Percentiles rank a stretch among this genome's conserved stretches.
phyloP scores from a whole-genome alignment of 2,329 filamentous ascomycete species.

The Fusarium chuoi region DNA sequence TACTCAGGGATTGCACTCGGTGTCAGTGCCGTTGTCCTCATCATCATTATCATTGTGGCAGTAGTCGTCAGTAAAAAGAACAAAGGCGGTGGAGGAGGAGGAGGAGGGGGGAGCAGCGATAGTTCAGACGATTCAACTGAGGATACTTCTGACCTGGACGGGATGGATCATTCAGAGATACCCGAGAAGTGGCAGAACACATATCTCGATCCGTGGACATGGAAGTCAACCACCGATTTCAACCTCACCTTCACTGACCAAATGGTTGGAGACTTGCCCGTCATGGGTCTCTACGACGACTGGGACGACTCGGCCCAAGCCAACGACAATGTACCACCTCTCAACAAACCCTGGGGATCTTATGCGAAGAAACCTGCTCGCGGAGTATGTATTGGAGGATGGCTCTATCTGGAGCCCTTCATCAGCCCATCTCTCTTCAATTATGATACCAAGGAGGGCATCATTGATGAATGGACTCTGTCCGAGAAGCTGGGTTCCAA shows the following conservation, averaged over 20 bases:
- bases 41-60: constrained; percentile 76
- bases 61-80: constrained; percentile 74
- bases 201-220: constrained; percentile 88
- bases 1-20: constrained; percentile 66
- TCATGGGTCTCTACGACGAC: constrained; percentile 86
- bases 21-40: constrained; percentile 62
- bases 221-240: constrained; percentile 90
- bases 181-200: constrained; percentile 76
- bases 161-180: constrained; percentile 65
- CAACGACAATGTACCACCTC: constrained; percentile 81
- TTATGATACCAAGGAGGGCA: constrained; percentile 68
- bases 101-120: constrained; percentile 26
- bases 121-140: constrained; percentile 44
- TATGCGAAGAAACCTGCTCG: constrained; percentile 84
- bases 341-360: constrained; percentile 78
- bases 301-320: constrained; percentile 87
- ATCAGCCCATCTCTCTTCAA: constrained; percentile 93
- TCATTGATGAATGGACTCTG: constrained; percentile 91
- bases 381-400: constrained; percentile 93
- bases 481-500: constrained; percentile 74
- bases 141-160: constrained; percentile 55
- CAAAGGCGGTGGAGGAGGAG: constrained; percentile 58
- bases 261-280: constrained; percentile 84
- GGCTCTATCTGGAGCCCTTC: constrained; percentile 93
- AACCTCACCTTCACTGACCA: constrained; percentile 92